Conservation (phyloP, 345 rosid species). For the Brassica juncea region DNA sequence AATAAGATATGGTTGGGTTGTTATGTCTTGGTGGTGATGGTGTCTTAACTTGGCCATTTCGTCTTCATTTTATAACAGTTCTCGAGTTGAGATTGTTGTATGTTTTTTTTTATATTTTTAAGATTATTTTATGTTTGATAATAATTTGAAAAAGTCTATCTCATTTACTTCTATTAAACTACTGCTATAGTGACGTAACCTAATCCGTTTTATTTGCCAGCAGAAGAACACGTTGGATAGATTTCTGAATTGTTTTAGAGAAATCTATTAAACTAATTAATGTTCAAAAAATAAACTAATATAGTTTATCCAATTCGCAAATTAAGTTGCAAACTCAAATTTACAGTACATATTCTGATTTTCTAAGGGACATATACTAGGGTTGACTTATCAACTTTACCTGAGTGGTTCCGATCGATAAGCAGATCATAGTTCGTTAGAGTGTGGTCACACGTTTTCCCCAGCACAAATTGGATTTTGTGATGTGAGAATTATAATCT, state of each 20-base stretch:
- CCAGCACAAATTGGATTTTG: neutral
- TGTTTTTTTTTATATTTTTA: neutral
- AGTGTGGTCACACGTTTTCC: constrained; percentile 15
- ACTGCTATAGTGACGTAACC: constrained; percentile 7
- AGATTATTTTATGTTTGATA: constrained; percentile 2
- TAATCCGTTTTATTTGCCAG: constrained; percentile 31
- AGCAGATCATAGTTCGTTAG: constrained; percentile 31
- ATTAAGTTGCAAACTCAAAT: constrained; percentile 9
- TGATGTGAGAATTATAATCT: too few species aligned
- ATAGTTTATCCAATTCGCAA: neutral
- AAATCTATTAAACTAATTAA: neutral
- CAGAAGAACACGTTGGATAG: constrained; percentile 18
- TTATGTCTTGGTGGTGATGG: constrained; percentile 19
- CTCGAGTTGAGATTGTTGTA: constrained; percentile 1
- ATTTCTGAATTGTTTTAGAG: neutral
- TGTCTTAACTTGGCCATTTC: constrained; percentile 33
- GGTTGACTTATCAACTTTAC: constrained; percentile 6
- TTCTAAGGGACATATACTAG: constrained; percentile 24
- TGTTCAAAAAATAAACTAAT: neutral
- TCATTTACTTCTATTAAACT: neutral
- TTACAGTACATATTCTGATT: neutral
- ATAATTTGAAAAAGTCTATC: constrained; percentile 28
- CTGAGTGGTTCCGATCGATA: constrained; percentile 15
- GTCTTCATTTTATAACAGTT: constrained; percentile 32
- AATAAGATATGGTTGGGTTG: constrained; percentile 31